A percentile compares a stretch with the other conserved stretches of the same genome.
These are phyloP conservation scores for Naganishia randhawae DNA, from an alignment of 768 basidiomycete genomes.

Conservation along the genomic window DNA sequence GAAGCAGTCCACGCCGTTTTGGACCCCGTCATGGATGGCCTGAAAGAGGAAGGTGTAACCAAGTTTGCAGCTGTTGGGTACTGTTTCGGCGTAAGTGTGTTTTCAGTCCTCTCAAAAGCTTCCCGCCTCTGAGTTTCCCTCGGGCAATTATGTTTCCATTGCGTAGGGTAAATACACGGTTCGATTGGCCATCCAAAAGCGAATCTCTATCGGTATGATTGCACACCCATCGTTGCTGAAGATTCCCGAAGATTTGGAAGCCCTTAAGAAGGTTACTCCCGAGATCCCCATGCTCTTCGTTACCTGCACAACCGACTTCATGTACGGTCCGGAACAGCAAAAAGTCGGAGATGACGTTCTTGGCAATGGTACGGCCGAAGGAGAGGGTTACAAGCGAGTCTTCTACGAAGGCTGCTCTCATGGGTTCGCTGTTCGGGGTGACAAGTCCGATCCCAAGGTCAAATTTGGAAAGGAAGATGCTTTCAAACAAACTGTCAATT, in stretches of 20 bases:
- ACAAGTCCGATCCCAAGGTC: constrained; percentile 48
- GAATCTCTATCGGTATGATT: constrained; percentile 56
- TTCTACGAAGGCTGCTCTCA: constrained; percentile 60
- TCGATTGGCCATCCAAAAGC: constrained; percentile 61
- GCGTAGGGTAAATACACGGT: constrained; percentile 58
- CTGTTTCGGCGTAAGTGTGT: constrained; percentile 53
- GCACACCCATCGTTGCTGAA: constrained; percentile 65
- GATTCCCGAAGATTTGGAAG: constrained; percentile 63
- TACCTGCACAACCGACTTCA: constrained; percentile 52
- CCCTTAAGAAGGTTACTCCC: constrained; percentile 49
- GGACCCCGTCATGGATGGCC: constrained; percentile 59
- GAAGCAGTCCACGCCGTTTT: constrained; percentile 55
- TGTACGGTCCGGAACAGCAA: constrained; percentile 57
- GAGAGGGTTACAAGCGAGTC: constrained; percentile 49
- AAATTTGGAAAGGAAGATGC: constrained; percentile 65
- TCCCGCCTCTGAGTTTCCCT: too few species aligned
- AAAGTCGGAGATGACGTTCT: constrained; percentile 57
- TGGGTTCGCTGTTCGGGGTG: constrained; percentile 56
- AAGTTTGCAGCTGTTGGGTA: constrained; percentile 63
- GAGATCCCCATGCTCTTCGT: constrained; percentile 66
- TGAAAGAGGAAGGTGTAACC: constrained; percentile 62
- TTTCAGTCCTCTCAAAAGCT: background rate
- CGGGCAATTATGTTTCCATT: background rate
- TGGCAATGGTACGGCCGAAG: constrained; percentile 49
- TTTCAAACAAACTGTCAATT: constrained; percentile 61